A percentile compares a stretch with the other conserved stretches of the same genome.
Conservation (phyloP, 441 rosid species). For the Raphanus hybrid region DNA sequence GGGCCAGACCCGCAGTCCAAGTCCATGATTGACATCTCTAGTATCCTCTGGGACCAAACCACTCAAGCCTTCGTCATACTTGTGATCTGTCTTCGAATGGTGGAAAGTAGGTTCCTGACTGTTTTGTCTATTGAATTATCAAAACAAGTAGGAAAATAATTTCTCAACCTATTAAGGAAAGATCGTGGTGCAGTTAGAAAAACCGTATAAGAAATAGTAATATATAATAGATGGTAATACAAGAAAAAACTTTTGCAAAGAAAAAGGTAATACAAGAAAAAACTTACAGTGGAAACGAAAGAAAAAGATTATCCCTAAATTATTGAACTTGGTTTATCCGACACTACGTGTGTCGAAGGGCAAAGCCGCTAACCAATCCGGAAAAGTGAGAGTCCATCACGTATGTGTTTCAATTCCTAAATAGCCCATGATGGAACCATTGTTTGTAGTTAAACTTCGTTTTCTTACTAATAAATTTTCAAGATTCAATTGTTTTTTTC, state of each 20-base stretch:
- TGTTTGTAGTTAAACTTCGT: not conserved
- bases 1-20: no score
- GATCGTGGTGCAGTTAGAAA: not conserved
- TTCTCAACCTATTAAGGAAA: not conserved
- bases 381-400: slow-evolving; percentile 2
- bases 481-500: not conserved
- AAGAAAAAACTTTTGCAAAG: no score
- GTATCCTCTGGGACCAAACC: no score
- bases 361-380: not conserved
- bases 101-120: no score
- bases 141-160: not conserved
- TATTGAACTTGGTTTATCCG: not conserved
- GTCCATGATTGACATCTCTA: no score
- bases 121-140: not conserved
- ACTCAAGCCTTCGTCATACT: no score
- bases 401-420: slow-evolving; percentile 17
- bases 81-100: no score
- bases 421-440: not conserved
- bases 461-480: not conserved
- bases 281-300: no score
- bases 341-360: not conserved
- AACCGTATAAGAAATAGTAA: not conserved
- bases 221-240: no score
- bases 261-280: no score
- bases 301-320: no score